Percentiles rank a stretch among this genome's conserved stretches.
phyloP scores from a whole-genome alignment of 805 yeast species.

The Yarrowia keelungensis region DNA sequence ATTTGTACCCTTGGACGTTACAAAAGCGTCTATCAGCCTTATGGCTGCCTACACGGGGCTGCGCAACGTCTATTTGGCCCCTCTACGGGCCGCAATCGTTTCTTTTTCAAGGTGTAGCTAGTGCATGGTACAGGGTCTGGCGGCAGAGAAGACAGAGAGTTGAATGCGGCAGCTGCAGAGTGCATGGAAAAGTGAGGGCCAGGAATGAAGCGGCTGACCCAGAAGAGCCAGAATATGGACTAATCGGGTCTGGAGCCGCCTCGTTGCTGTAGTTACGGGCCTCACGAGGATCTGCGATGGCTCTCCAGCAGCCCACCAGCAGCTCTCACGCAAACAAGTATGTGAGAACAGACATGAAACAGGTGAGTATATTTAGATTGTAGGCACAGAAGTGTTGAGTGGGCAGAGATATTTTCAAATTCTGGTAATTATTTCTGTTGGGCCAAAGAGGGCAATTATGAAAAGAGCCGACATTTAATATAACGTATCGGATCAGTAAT shows the following conservation, averaged over 20 bases:
- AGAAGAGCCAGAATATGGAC: background rate
- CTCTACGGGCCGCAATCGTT: background rate
- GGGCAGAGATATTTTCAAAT: background rate
- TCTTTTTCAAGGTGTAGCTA: background rate
- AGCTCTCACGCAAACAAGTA: background rate
- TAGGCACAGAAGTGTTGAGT: too few relatives aligned
- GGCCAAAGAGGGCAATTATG: too few relatives aligned
- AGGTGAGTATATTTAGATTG: background rate
- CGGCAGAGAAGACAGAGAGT: background rate
- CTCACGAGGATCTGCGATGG: background rate
- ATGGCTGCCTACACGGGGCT: background rate
- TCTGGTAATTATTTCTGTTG: too few relatives aligned
- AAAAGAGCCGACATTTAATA: background rate
- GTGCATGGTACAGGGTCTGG: too few relatives aligned
- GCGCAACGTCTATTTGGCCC: background rate
- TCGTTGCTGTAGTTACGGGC: background rate
- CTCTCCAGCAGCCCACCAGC: background rate
- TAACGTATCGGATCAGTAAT: background rate
- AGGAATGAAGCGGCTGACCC: slow-evolving; percentile 6
- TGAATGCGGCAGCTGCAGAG: slow-evolving; percentile 7
- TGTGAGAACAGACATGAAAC: background rate
- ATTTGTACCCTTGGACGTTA: too few relatives aligned
- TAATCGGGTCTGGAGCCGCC: background rate
- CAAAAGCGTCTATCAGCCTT: too few relatives aligned
- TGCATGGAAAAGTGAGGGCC: background rate